Evolutionary conservation across 805 yeast species (phyloP), one percentile per base, ranked within the genome.

Genomic region (Candida lessepsii): DNA sequence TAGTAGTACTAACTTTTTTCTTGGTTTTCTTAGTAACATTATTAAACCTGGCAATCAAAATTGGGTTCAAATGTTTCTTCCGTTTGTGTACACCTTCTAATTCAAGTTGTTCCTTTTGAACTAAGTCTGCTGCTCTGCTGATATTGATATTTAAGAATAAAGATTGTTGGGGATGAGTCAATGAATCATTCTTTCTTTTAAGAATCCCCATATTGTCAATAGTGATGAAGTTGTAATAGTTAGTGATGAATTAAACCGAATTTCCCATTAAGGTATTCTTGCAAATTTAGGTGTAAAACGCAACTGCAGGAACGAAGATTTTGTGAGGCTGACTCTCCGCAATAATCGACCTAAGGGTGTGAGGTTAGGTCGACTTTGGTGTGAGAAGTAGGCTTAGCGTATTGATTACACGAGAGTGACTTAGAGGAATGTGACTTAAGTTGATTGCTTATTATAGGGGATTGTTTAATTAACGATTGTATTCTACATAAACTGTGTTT

Each of bases 71-170:
- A 18, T 37, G 32, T 33, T 16, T 23, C 24, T 34, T 28, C 13
- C 24, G 25, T 23, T 35, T 14, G 30, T 9, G 6, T 29, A 23
- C 24, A 9, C 35, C 31, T 15, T 38, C 38, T 23, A 39, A 20
- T 23, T 39, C 34, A 37, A 41, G 19, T 19, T 33, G 39, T 10
- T 33, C 34, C 32, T 25, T 43, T 24, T 31, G 54, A 2, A 63
- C 51, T 29, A 69, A 52, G 36, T 68, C 73, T 1, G 71, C 70
- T 5, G 72, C 75, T 14, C 70, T 40, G 38, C 51, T 58, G 16
- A 67, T 68, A 45, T 65, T 57, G 43, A 69, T 56, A 28, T 60
- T 54, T n/a, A 39, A 10, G 25, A 23, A 39, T 16, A 39, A 21
- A 8, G 17, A 10, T 20, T 30, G 24, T 20, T 7, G 18, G n/a